Percentiles rank a stretch among this genome's conserved stretches.
phyloP scores from a whole-genome alignment of 2,329 filamentous ascomycete genomes.

The Aspergillus oerlinghausenensis region DNA sequence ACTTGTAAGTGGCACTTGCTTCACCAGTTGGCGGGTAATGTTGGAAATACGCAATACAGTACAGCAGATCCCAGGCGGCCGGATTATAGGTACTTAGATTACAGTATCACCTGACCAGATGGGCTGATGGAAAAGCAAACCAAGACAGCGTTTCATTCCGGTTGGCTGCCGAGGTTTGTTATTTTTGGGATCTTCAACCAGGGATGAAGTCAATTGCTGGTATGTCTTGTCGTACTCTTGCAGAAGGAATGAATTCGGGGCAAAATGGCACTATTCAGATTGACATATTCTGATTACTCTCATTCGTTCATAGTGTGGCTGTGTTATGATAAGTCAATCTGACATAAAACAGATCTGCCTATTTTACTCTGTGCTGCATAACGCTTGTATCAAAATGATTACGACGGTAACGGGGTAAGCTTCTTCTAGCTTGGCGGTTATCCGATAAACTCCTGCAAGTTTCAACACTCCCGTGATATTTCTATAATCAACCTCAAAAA shows the following conservation, averaged over 20 bases:
- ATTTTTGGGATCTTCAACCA: slow-evolving; percentile 3
- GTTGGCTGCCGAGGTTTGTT: slow-evolving; percentile 15
- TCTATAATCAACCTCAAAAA: neutral
- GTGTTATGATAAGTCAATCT: neutral
- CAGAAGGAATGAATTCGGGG: neutral
- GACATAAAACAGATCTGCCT: neutral
- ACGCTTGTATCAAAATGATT: neutral
- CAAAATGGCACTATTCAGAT: neutral
- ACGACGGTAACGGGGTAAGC: neutral
- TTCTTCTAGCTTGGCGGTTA: neutral
- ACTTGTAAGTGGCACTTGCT: neutral
- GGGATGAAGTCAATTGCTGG: neutral
- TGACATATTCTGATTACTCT: neutral
- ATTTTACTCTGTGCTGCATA: neutral
- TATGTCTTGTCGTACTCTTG: neutral
- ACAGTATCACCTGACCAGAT: neutral
- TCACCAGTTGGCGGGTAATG: too few relatives aligned
- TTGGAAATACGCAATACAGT: too few relatives aligned
- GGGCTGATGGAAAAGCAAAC: neutral
- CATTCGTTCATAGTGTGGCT: neutral
- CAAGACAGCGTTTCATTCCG: slow-evolving; percentile 7
- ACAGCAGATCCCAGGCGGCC: too few relatives aligned
- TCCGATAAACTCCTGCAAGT: neutral
- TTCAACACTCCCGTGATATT: neutral
- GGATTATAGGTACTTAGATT: too few relatives aligned